Percentiles rank a stretch among this genome's conserved stretches.
Conservation (phyloP, 2,329 filamentous ascomycete genomes). For the Aspergillus pseudoglaucus region DNA sequence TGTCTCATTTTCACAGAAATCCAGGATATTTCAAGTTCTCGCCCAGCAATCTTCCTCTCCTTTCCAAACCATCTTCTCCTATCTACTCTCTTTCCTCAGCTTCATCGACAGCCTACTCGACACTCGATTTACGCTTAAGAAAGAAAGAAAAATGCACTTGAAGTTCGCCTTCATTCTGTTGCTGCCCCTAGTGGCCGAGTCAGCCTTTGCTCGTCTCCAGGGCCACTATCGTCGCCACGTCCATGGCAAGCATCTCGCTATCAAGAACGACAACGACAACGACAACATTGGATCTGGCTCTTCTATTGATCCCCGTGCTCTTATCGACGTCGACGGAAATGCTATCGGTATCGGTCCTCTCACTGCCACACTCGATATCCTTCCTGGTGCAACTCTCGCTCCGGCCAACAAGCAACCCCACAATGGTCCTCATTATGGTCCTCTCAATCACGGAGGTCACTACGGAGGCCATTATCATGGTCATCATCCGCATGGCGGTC, state of each 20-base stretch:
- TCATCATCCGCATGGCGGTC: background rate
- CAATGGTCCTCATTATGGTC: background rate
- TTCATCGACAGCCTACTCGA: background rate
- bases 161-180: slow-evolving; percentile 8
- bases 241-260: slow-evolving; percentile 8
- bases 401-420: background rate
- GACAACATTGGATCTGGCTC: no score
- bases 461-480: background rate
- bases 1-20: background rate
- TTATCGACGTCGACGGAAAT: background rate
- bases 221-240: slow-evolving; percentile 20
- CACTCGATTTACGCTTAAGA: background rate
- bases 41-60: background rate
- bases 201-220: slow-evolving; percentile 20
- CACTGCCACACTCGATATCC: background rate
- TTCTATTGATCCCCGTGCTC: background rate
- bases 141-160: background rate
- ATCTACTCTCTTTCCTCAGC: background rate
- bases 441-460: background rate
- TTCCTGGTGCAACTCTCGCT: background rate
- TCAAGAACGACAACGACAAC: background rate
- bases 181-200: slow-evolving; percentile 18
- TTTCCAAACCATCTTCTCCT: background rate
- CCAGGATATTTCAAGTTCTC: background rate
- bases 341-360: background rate